phyloP scores from a whole-genome alignment of 768 basidiomycete genomes.

The Suillus lakei region DNA sequence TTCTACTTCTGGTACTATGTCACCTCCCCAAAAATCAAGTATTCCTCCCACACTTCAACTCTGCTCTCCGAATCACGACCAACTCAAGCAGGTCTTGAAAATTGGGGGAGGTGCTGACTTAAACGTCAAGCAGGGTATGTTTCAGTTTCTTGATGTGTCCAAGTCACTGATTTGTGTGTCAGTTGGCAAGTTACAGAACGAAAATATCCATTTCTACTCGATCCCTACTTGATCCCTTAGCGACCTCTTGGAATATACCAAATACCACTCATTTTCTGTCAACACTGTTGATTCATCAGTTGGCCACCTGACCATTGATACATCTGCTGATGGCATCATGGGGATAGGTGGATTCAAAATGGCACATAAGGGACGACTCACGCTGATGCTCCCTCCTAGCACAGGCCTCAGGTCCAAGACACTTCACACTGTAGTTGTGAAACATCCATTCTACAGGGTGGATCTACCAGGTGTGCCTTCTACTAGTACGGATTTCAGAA shows the following conservation, averaged over 20 bases:
- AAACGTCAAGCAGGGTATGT: not conserved
- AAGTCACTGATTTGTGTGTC: not conserved
- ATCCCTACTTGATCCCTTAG: not conserved
- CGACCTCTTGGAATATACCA: not conserved
- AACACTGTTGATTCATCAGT: not conserved
- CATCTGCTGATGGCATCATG: not conserved
- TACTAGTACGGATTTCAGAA: not conserved
- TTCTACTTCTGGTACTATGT: not conserved
- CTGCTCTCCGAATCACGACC: not conserved
- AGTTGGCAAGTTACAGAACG: not conserved
- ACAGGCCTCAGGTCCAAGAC: not conserved
- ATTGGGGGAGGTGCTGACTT: not conserved
- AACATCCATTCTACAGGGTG: not conserved
- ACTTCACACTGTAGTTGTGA: slow-evolving; percentile 1
- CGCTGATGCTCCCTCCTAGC: not conserved
- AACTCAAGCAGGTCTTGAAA: not conserved
- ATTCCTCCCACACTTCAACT: not conserved
- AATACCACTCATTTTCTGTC: not conserved
- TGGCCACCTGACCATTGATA: not conserved
- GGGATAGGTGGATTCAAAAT: slow-evolving; percentile 9
- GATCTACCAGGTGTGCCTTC: not conserved
- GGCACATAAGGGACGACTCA: slow-evolving; percentile 1
- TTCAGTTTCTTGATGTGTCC: not conserved
- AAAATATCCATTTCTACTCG: not conserved
- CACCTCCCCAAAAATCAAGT: not conserved